Base-by-base conservation (phyloP, 2,329 filamentous ascomycete species). In the Rhynchosporium graminicola region DNA sequence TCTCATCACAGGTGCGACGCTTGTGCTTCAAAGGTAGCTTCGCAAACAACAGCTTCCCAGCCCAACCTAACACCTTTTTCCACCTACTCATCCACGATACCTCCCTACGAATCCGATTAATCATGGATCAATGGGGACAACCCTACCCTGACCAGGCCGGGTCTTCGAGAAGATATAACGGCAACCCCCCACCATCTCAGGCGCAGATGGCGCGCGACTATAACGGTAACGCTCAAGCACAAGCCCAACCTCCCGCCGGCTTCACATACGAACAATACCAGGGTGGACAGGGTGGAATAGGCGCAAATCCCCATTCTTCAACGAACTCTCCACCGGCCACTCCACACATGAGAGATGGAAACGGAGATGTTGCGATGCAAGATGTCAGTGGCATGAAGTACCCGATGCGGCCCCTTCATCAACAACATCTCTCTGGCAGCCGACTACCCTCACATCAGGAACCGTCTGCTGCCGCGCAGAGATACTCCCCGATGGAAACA, bases 401-500 rank as follows among this genome's bases (percentile, higher is more conserved):
- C 77, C 85, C 90, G 64, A 86, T 92, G 78, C 87, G 91, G 69
- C 86, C 91, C 48, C 86, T 86, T 76, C 89, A 92, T 74, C 88
- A 92, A 74, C 86, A 92, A 72, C 87, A 94, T 69, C 80, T 85
- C 63, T 86, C 74, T 20, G 66, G 83, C 33, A 75, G 78, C 68
- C 76, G 78, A 65, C 68, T 79, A 47, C 70, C 86, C 64, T 91
- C 85, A 65, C 85, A 92, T 70, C 89, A 87, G 68, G 87, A 94
- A 73, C 87, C 90, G 63, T 95, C 92, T 48, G 83, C 91, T 57
- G 91, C 92, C 62, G 91, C 92, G 63, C 91, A 96, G 76, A 87
- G 93, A 74, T 98, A 98, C 78, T 98, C 94, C 52, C 95, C 94
- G 67, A 97, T 97, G 93, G 94, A 97, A 75, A 85, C 87, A 15